Conservation (phyloP, 1,284 basidiomycete species). For the Ganoderma meredithae region DNA sequence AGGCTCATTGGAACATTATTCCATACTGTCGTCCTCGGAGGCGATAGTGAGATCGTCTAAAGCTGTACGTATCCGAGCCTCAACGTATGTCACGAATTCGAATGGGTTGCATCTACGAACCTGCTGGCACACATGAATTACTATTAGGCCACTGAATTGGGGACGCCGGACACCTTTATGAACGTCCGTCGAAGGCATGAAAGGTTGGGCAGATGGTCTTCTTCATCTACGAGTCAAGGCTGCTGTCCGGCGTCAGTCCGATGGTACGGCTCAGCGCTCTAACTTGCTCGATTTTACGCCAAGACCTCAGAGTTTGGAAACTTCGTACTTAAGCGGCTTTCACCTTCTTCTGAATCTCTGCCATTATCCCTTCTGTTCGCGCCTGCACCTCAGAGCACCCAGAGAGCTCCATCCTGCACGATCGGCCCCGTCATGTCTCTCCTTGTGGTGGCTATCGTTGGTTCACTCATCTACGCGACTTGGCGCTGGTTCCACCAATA, state of each 20-base stretch:
- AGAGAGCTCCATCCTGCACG: not conserved
- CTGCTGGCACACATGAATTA: not conserved
- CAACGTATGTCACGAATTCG: too few relatives aligned
- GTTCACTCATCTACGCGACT: not conserved
- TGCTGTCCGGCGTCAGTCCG: not conserved
- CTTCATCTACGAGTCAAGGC: too few relatives aligned
- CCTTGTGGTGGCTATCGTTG: not conserved
- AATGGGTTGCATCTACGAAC: not conserved
- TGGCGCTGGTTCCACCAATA: not conserved
- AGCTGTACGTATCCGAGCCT: not conserved
- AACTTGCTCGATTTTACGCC: not conserved
- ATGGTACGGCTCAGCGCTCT: not conserved
- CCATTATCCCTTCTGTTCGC: not conserved
- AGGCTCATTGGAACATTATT: not conserved
- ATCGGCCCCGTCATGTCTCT: not conserved
- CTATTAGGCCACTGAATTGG: not conserved
- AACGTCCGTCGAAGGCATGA: too few relatives aligned
- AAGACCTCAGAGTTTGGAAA: not conserved
- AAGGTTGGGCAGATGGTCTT: too few relatives aligned
- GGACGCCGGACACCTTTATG: too few relatives aligned
- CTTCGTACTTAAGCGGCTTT: not conserved
- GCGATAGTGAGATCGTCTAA: not conserved
- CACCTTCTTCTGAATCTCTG: not conserved
- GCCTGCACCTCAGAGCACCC: not conserved
- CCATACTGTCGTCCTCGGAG: not conserved